Percentiles rank a stretch among this genome's conserved stretches.
phyloP scores from a whole-genome alignment of 495 filamentous ascomycete species.

The Neurospora sp. region DNA sequence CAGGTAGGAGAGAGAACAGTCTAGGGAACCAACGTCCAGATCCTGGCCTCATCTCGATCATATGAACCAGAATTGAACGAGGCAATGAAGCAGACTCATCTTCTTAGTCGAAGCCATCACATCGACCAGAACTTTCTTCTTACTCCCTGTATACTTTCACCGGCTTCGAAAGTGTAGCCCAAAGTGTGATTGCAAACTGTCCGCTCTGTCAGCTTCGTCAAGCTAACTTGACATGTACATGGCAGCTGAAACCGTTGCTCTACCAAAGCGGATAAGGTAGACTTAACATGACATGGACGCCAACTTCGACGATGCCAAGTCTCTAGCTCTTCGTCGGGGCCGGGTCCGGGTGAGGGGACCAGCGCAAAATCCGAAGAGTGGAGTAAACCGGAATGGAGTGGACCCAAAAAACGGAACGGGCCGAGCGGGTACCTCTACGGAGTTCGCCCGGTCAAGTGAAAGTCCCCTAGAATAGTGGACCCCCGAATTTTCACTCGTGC shows the following conservation, averaged over 20 bases:
- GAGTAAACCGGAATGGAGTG: background rate
- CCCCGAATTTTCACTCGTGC: conserved; percentile 30
- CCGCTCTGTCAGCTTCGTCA: background rate
- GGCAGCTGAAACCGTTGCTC: background rate
- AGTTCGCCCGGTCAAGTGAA: conserved; percentile 32
- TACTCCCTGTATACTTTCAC: background rate
- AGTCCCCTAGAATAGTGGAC: background rate
- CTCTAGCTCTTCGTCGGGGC: background rate
- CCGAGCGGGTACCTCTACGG: background rate
- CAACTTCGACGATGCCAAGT: background rate
- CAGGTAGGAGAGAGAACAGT: no score
- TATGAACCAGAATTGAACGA: background rate
- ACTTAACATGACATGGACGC: background rate
- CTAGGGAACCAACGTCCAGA: background rate
- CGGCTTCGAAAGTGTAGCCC: background rate
- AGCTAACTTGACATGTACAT: background rate
- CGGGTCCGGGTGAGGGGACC: no score
- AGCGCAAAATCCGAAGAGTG: background rate
- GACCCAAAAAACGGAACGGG: background rate
- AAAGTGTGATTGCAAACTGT: background rate
- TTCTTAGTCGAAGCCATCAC: background rate
- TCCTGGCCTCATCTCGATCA: background rate
- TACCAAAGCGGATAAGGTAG: background rate
- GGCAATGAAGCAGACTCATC: background rate
- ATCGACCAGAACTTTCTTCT: background rate